Evolutionary conservation across 1,139 yeast genomes (phyloP), one percentile per base, ranked within the genome.

Genomic region (Keqinozyma sinolaborantium): DNA sequence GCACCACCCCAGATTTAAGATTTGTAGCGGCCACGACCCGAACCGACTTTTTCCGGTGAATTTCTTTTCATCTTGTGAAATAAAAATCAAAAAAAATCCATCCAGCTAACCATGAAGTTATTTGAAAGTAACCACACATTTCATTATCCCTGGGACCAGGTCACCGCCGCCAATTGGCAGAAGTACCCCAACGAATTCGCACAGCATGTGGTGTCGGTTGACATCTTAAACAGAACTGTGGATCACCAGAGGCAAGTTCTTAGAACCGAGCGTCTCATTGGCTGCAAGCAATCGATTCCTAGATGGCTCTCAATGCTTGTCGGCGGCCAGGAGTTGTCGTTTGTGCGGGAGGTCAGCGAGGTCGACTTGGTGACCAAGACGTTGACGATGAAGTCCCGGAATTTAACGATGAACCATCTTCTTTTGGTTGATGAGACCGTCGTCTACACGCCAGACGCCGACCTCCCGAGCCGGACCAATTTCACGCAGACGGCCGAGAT

Each of bases 131-230:
- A 68, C 14, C 92, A 84, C 53, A 64, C 60, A 23, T 90, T 87
- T 57, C 65, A 77, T 39, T 90, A 90, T 50, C 77, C 95, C 0
- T 90, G 97, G 97, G 95, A 84, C 25, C 88, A 86, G 50, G 95
- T 92, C 13, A 84, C 95, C 1, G 90, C 95, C 0, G 97, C 97
- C 37, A 90, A 92, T 58, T 92, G 98, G 98, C 80, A 78, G 44
- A 92, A 92, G 51, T 92, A 92, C 59, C 98, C 98, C 11, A 92
- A 92, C 44, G 95, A 88, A 50, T 70, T 83, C 40, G 82, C 95
- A 5, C 76, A 95, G 1, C 98, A 92, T 60, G 98, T 92, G n/a
- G 82, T 87, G 12, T 94, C 95, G 1, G 97, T 92, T 5, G 98
- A 92, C 56, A 86, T 87, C 2, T 61, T 92, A 30, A 65, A 82